Conservation (phyloP, 2,329 filamentous ascomycete genomes). For the Xylaria sp. region DNA sequence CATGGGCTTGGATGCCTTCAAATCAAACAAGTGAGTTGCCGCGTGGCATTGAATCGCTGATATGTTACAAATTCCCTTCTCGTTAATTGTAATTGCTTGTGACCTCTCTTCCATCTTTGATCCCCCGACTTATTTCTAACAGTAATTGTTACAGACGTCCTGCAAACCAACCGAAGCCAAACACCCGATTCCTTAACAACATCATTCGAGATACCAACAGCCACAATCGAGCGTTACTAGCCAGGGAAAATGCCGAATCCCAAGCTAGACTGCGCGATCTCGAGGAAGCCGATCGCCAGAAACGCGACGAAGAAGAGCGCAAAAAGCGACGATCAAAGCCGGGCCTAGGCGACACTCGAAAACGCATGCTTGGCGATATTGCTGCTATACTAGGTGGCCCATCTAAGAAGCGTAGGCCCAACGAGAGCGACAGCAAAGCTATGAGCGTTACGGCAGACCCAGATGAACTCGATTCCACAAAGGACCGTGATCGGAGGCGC, state of each 20-base stretch:
- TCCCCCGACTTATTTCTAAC: conserved; percentile 23
- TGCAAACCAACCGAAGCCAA: conserved; percentile 81
- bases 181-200: conserved; percentile 87
- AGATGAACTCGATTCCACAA: conserved; percentile 32
- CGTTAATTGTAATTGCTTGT: not conserved
- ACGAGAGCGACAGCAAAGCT: conserved; percentile 39
- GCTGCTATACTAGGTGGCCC: conserved; percentile 65
- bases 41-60: not conserved
- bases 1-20: conserved; percentile 76
- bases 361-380: conserved; percentile 70
- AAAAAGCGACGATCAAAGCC: conserved; percentile 56
- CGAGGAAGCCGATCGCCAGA: conserved; percentile 59
- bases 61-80: not conserved
- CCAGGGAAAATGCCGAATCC: conserved; percentile 85
- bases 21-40: conserved; percentile 57
- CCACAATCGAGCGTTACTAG: conserved; percentile 88
- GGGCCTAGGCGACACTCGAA: conserved; percentile 63
- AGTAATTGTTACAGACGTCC: conserved; percentile 59
- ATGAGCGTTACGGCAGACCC: conserved; percentile 21
- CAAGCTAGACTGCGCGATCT: conserved; percentile 74
- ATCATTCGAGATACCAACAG: conserved; percentile 88
- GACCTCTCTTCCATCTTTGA: not conserved
- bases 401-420: conserved; percentile 52
- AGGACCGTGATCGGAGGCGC: conserved; percentile 33
- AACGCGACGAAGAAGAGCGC: conserved; percentile 50